Base-by-base conservation (phyloP, 2,329 filamentous ascomycete species). In the Cladophialophora yegresii region DNA sequence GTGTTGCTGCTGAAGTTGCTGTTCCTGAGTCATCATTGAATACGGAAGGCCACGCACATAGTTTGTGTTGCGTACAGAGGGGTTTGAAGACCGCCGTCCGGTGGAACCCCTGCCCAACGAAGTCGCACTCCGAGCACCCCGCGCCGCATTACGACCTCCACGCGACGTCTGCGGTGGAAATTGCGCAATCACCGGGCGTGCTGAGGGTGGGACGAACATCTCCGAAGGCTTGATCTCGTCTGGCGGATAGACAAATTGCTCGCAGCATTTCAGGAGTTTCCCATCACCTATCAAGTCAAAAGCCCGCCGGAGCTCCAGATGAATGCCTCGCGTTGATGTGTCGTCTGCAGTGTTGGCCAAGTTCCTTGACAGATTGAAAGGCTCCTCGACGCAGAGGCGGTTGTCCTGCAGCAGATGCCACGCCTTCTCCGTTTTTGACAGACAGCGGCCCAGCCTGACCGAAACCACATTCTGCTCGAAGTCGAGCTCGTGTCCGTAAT, bases 291-390 rank as follows among this genome's bases (percentile, higher is more conserved):
- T 85, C 61, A 92, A 78, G 63, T 92, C 89, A 74, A 96, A 98
- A 0, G 95, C 95, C 69, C 92, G 85, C 66, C 95, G 87, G 56
- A 99, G 81, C 77, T 99, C 95, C 70, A 92, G 77, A 75, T 99
- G 95, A 32, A 99, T 85, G 1, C 95, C 95, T 57, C 90, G 87
- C 78, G 96, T 97, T 0, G 95, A 93, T 50, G 91, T 96, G 75
- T 96, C 93, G 74, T 99, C 95, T 8, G 92, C 95, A 1, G 95
- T 98, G 72, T 99, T 99, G 49, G 93, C 95, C 53, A 99, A 82
- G 75, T 99, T 99, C 49, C 95, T 87, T 40, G 84, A 84, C 3
- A 84, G 89, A 72, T 96, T 99, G 82, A 99, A 99, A 0, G 95
- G 95, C 76, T 99, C 95, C 75, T 99, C 95, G 10, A 99, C 91